Conservation (phyloP, 805 yeast species). For the Jamesozyma piceae region DNA sequence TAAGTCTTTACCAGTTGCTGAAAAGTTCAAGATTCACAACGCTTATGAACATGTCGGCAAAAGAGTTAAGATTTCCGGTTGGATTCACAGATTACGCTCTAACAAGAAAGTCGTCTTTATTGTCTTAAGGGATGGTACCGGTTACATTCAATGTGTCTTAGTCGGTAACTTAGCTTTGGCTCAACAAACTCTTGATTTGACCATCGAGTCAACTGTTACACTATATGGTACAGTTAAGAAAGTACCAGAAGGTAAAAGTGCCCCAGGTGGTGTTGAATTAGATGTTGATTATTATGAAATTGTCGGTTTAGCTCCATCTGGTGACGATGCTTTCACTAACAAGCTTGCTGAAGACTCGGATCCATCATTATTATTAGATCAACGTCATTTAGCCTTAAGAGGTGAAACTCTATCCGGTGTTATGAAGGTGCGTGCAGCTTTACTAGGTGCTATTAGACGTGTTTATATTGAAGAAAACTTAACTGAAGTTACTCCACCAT, state of each 20-base stretch:
- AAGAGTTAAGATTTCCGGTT: constrained; percentile 78
- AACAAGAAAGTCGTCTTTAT: constrained; percentile 90
- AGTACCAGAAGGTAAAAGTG: constrained; percentile 91
- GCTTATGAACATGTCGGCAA: constrained; percentile 47
- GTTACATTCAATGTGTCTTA: constrained; percentile 78
- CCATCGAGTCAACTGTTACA: constrained; percentile 77
- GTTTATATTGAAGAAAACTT: constrained; percentile 66
- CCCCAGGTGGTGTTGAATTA: constrained; percentile 96
- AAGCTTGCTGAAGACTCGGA: constrained; percentile 89
- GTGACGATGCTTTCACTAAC: constrained; percentile 92
- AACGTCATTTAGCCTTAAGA: constrained; percentile 90
- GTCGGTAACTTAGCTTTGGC: constrained; percentile 90
- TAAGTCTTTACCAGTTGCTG: constrained; percentile 58
- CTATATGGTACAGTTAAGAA: constrained; percentile 73
- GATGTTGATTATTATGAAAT: constrained; percentile 83
- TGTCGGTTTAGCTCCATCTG: constrained; percentile 90
- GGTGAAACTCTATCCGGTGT: constrained; percentile 91
- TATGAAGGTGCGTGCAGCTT: constrained; percentile 85
- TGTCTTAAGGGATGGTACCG: constrained; percentile 92
- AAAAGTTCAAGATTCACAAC: constrained; percentile 52
- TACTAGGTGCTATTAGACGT: constrained; percentile 64
- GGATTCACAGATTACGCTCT: constrained; percentile 90
- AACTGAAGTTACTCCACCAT: constrained; percentile 94
- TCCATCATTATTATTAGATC: constrained; percentile 84
- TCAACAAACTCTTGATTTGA: constrained; percentile 70